Evolutionary conservation across 768 basidiomycete species (phyloP), one percentile per base, ranked within the genome.

Genomic region (Saitozyma sp.): DNA sequence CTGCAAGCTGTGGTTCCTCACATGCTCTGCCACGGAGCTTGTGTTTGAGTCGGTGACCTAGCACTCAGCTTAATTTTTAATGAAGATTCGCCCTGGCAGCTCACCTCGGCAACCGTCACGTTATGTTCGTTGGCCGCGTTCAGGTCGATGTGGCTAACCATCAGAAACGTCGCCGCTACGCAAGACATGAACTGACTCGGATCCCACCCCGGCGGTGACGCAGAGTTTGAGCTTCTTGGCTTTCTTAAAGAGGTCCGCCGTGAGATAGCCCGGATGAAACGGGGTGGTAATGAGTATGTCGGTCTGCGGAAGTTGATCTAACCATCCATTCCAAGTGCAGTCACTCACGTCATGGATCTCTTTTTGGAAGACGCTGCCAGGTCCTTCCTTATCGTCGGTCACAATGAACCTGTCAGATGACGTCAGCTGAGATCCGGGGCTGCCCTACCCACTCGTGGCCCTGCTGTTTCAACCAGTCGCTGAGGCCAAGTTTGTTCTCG

Each of bases 221-320:
- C 89, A 90, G 60, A 94, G 77, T 81, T 91, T 94, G 64, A 96
- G 85, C 70, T 93, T 92, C 81, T 89, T 88, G 40, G 92, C 91
- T 85, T 91, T 76, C 40, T 70, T 63, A 50, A 79, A 65, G 45
- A 79, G 59, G 46, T 79, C 76, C n/a, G 65, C 70, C 14, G 78
- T 76, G 38, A 76, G 67, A 63, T 79, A 79, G 29, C 69, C 78
- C 6, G 78, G 78, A 53, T 79, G 78, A 70, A 79, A 79, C 16
- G 77, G 77, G 1, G 77, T 78, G 10, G 75, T 76, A 60, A 80
- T 73, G 60, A 76, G 65, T 20, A 68, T 62, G 46, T 64, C 67
- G 29, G 63, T 51, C 51, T 63, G 17, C 3, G 16, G 38, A 14
- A 40, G 16, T 41, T 37, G 11, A 45, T 3, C 43, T 8, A 57